Evolutionary conservation across 805 yeast species (phyloP), one percentile per base, ranked within the genome.

Genomic region (Metschnikowia reukaufii): DNA sequence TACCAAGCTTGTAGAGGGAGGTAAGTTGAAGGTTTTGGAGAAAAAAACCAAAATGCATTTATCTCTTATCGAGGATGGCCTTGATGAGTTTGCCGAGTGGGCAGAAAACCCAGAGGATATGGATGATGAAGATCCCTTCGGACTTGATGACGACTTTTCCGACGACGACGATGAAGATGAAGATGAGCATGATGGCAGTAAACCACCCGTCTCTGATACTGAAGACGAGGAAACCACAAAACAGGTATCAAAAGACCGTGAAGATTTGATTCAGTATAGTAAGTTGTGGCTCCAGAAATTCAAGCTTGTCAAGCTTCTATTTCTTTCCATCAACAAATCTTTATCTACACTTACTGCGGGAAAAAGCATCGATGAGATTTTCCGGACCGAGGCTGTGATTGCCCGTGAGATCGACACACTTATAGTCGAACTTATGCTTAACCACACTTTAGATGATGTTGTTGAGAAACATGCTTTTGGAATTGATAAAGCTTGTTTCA

Each of bases 1-100:
- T 7, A 62, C 65, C 9, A 61, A 64, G 7, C 58, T 78, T 16
- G 56, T 78, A 4, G 65, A 68, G 17, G 65, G 61, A 19, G 89
- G 89, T 0, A 76, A 79, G 40, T 51, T 80, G 15, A 85, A 82
- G 2, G 57, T 82, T 1, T 64, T 86, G 43, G 77, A 76, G 30
- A 55, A 56, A 25, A 76, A 74, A 44, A 64, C 85, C 4, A 70
- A 67, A 46, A 68, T 68, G 42, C 70, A 76, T 9, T 66, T 77
- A 20, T 52, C 59, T 1, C 59, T 86, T 45, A 68, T 84, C 6
- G 76, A 72, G 16, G 92, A 86, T 63, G 85, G 83, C 0, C 63
- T 78, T n/a, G 78, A 74, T 8, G 95, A 88, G 56, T 74, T 85
- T 42, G 79, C 72, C 17, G 88, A 80, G 48, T 87, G 92, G 88